Conservation (phyloP, 2,329 filamentous ascomycete genomes). For the Trichophyton benhamiae region DNA sequence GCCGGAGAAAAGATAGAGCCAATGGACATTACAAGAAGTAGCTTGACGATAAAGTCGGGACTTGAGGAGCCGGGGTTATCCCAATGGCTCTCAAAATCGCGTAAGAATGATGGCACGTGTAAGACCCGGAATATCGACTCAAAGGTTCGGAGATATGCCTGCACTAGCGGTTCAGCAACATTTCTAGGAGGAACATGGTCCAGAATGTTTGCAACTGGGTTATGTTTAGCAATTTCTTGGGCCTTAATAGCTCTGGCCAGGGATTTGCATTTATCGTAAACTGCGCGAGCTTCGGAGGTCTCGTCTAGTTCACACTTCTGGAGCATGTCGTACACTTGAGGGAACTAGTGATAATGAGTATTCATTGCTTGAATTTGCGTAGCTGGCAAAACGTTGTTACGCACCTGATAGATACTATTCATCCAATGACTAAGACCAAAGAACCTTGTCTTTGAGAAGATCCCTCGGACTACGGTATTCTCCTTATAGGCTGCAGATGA, state of each 20-base stretch:
- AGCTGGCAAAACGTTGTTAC: neutral
- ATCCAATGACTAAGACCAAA: slow-evolving; percentile 44
- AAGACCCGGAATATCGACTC: slow-evolving; percentile 48
- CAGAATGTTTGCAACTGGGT: slow-evolving; percentile 13
- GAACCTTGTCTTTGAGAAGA: slow-evolving; percentile 36
- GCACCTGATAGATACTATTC: slow-evolving; percentile 23
- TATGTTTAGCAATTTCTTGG: slow-evolving; percentile 20
- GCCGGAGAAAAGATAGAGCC: slow-evolving; percentile 12
- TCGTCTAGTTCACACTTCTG: slow-evolving; percentile 20
- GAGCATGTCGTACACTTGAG: slow-evolving; percentile 13
- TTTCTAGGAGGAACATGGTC: slow-evolving; percentile 34
- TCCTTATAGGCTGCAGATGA: neutral
- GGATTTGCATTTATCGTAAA: slow-evolving; percentile 39
- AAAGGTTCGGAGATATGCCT: slow-evolving; percentile 44
- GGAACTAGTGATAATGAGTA: neutral
- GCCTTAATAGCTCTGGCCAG: slow-evolving; percentile 41
- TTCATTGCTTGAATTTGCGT: neutral
- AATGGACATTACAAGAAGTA: slow-evolving; percentile 28
- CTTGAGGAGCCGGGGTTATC: slow-evolving; percentile 28
- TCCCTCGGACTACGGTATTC: slow-evolving; percentile 1
- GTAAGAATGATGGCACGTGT: slow-evolving; percentile 45
- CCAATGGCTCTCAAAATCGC: slow-evolving; percentile 47
- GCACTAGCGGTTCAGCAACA: slow-evolving; percentile 41
- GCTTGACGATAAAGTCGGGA: slow-evolving; percentile 36
- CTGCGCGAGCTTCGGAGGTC: slow-evolving; percentile 22